phyloP scores from a whole-genome alignment of 495 filamentous ascomycete species.

The Clohesyomyces aquaticus region DNA sequence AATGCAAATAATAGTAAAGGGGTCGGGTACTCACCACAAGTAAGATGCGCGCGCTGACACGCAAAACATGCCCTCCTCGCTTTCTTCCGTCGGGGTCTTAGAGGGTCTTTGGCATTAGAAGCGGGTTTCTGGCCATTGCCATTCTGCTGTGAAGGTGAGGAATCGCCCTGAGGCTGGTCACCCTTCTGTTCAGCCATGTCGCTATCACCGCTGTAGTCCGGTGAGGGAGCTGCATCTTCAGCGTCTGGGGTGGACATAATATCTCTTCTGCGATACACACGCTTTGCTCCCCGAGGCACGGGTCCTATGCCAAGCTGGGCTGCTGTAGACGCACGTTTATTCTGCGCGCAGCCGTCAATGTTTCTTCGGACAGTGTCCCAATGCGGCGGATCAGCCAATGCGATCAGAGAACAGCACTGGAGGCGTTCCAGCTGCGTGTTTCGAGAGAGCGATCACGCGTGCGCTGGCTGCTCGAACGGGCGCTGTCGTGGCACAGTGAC shows the following conservation, averaged over 20 bases:
- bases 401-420: conserved; percentile 18
- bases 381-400: conserved; percentile 34
- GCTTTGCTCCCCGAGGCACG: conserved; percentile 22
- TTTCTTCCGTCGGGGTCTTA: conserved; percentile 90
- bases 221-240: conserved; percentile 55
- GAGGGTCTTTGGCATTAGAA: conserved; percentile 77
- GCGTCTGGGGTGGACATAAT: conserved; percentile 58
- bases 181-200: conserved; percentile 60
- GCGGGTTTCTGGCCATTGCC: conserved; percentile 61
- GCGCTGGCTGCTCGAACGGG: conserved; percentile 37
- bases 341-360: conserved; percentile 42
- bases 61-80: conserved; percentile 93
- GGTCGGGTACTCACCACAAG: conserved; percentile 77
- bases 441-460: conserved; percentile 43
- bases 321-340: conserved; percentile 45
- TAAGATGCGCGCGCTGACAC: conserved; percentile 95
- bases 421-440: conserved; percentile 39
- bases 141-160: conserved; percentile 50
- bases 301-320: conserved; percentile 29
- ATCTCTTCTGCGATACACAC: conserved; percentile 38
- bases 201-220: conserved; percentile 52
- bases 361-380: conserved; percentile 29
- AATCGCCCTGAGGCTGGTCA: conserved; percentile 60
- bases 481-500: conserved; percentile 34
- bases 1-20: background rate